A percentile compares a stretch with the other conserved stretches of the same genome.
Evolutionary conservation across 2,329 filamentous ascomycete genomes (phyloP).

Genomic region (Bipolaris victoriae): DNA sequence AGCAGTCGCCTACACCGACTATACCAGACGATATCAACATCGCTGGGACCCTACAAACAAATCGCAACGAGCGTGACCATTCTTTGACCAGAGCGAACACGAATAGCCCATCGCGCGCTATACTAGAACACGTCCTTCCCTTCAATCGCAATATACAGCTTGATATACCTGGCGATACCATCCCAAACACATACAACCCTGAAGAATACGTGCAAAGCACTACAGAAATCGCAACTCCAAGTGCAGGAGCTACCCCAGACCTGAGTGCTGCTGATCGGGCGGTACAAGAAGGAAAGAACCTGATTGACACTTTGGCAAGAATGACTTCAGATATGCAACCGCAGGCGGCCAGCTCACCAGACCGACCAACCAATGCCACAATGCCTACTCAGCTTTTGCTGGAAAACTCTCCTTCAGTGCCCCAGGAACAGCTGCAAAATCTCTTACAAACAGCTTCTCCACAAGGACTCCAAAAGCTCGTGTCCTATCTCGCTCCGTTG

Average conservation of each 20-base stretch:
- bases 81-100: constrained; percentile 27
- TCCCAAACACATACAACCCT: constrained; percentile 45
- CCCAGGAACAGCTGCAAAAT: constrained; percentile 42
- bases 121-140: constrained; percentile 36
- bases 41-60: constrained; percentile 15
- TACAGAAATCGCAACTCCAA: constrained; percentile 57
- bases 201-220: constrained; percentile 54
- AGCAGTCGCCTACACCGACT: constrained; percentile 41
- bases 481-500: constrained; percentile 45
- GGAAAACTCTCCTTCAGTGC: constrained; percentile 30
- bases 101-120: constrained; percentile 25
- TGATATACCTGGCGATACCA: constrained; percentile 42
- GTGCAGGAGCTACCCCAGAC: constrained; percentile 51
- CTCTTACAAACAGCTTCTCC: constrained; percentile 41
- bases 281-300: constrained; percentile 44
- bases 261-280: constrained; percentile 43
- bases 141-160: constrained; percentile 43
- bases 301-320: constrained; percentile 39
- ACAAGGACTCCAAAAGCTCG: constrained; percentile 42
- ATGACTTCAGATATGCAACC: constrained; percentile 35
- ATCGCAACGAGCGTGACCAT: constrained; percentile 26
- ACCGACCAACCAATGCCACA: constrained; percentile 24
- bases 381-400: constrained; percentile 33
- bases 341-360: constrained; percentile 20
- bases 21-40: constrained; percentile 35